A percentile compares a stretch with the other conserved stretches of the same genome.
Conservation (phyloP, 345 rosid genomes). For the Adansonia digitata region DNA sequence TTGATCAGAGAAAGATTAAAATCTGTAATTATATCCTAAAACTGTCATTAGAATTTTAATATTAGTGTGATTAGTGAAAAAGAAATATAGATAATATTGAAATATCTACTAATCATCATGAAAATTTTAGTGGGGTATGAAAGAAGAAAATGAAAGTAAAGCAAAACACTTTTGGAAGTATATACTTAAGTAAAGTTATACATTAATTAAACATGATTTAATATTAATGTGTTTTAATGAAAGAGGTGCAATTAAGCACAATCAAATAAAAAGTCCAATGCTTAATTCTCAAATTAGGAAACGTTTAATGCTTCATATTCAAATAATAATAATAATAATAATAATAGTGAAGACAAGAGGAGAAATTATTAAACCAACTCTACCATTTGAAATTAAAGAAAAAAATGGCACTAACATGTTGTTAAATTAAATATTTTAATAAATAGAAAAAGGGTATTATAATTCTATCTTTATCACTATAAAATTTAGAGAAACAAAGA, state of each 20-base stretch:
- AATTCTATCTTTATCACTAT: neutral
- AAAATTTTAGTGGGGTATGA: conserved; percentile 25
- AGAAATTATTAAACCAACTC: neutral
- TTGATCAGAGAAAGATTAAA: too few species aligned
- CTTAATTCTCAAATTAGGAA: neutral
- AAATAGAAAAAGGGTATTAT: neutral
- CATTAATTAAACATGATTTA: neutral
- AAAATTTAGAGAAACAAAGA: too few species aligned
- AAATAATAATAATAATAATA: too few species aligned
- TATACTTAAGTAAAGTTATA: conserved; percentile 6
- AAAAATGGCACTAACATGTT: too few species aligned
- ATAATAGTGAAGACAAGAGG: too few species aligned
- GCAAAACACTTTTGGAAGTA: conserved; percentile 13
- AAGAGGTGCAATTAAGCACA: conserved; percentile 1
- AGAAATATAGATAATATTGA: neutral
- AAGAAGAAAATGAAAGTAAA: conserved; percentile 4
- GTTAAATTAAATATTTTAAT: too few species aligned
- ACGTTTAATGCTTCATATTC: neutral
- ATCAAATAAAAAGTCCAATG: neutral
- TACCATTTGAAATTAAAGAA: too few species aligned
- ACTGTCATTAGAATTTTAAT: neutral
- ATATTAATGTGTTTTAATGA: neutral
- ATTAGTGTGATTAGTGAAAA: conserved; percentile 9
- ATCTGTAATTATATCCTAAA: too few species aligned
- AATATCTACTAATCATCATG: conserved; percentile 20